Conservation (phyloP, 441 rosid genomes). For the Populus hybrid region DNA sequence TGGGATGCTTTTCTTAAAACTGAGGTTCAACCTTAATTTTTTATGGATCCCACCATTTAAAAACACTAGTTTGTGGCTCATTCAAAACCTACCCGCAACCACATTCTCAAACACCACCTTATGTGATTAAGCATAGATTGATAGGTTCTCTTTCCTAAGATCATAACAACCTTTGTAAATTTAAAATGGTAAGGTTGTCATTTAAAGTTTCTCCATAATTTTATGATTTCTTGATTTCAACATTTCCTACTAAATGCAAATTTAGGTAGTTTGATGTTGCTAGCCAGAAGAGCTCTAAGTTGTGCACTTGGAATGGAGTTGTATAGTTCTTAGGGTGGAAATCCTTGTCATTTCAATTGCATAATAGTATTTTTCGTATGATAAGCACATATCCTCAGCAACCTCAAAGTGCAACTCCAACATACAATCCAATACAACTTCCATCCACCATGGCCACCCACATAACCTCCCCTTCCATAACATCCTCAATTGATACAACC, state of each 20-base stretch:
- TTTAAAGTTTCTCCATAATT: neutral
- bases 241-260: slow-evolving; percentile 3
- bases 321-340: slow-evolving; percentile 74
- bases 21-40: too few relatives aligned
- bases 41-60: too few relatives aligned
- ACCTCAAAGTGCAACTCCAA: too few relatives aligned
- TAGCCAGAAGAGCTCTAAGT: slow-evolving; percentile 56
- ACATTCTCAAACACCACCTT: slow-evolving; percentile 30
- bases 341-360: slow-evolving; percentile 9
- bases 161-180: slow-evolving; percentile 75
- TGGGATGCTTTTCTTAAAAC: too few relatives aligned
- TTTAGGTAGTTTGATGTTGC: slow-evolving; percentile 74
- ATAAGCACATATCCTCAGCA: neutral
- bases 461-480: too few relatives aligned
- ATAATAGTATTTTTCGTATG: neutral
- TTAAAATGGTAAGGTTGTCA: slow-evolving; percentile 60
- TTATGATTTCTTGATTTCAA: slow-evolving; percentile 1
- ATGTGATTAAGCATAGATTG: slow-evolving; percentile 68
- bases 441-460: too few relatives aligned
- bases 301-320: slow-evolving; percentile 60
- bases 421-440: too few relatives aligned
- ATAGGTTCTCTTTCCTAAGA: slow-evolving; percentile 77
- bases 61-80: too few relatives aligned
- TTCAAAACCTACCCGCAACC: too few relatives aligned
- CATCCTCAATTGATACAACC: too few relatives aligned